Base-by-base conservation (phyloP, 2,329 filamentous ascomycete species). In the Chaetoscypha palmicola region DNA sequence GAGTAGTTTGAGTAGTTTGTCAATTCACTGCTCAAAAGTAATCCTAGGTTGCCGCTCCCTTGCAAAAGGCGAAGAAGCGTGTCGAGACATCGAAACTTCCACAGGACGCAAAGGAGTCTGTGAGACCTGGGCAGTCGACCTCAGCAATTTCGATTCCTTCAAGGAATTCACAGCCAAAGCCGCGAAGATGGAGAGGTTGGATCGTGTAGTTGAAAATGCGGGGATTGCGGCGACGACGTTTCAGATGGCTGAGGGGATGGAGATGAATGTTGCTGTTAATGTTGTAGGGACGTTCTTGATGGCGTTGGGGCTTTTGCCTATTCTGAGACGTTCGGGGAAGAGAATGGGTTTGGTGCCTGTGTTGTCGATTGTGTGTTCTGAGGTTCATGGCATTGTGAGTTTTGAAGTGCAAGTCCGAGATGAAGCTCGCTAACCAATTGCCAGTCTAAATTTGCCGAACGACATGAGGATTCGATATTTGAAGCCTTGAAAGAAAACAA, bases 171-270 rank as follows among this genome's bases (percentile, higher is more conserved):
- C 38, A 10, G n/a, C 11, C 8, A 21, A 30, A 10, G 40, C 22
- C 16, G 8, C 3, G 17, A 20, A n/a, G 3, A 9, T 23, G 14
- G 32, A 34, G n/a, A 34, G 32, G 10, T 73, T 76, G 2, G 71
- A 76, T 52, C 63, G 65, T 23, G 56, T 70, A 22, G 50, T 73
- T 16, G 60, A 63, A 33, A 76, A 58, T 50, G 55, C 54, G 7
- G 51, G 51, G 4, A 48, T 57, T 2, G 32, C 24, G 11, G 38
- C 24, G 1, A 26, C 21, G 2, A 16, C 24, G 3, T 51, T 35
- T 7, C 35, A 34, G 3, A 3, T 46, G 5, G 17, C 34, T 12
- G 52, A 58, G 20, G 60, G 58, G 1, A 49, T 48, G 32, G 43
- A 49, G 14, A 12, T 41, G 3, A 50, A 45, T 4, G 40, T 63